A percentile compares a stretch with the other conserved stretches of the same genome.
These are phyloP conservation scores for Brasilioporus rufonigricans DNA, from an alignment of 768 basidiomycete genomes.

Conservation along the genomic window DNA sequence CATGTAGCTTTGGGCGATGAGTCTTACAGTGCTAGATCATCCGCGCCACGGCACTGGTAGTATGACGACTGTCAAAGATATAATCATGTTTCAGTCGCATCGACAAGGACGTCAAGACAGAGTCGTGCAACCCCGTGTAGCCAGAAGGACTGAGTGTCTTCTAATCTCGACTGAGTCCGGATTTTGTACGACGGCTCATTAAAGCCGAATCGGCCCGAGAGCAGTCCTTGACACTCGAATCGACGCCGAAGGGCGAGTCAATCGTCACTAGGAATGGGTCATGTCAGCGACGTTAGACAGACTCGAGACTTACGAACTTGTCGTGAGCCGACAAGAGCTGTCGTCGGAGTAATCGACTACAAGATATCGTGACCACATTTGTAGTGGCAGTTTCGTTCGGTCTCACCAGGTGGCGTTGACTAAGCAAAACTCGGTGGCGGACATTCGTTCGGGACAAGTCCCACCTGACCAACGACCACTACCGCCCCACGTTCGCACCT, in stretches of 20 bases:
- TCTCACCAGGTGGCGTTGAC: slow-evolving; percentile 8
- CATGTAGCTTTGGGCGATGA: too few relatives aligned
- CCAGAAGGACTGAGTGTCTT: too few relatives aligned
- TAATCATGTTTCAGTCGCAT: too few relatives aligned
- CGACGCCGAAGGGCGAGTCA: neutral
- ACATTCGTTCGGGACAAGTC: slow-evolving; percentile 2
- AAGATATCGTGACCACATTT: too few relatives aligned
- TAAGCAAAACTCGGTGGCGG: slow-evolving; percentile 23
- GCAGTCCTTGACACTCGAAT: neutral
- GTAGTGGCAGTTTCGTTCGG: neutral
- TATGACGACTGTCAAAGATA: too few relatives aligned
- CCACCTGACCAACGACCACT: slow-evolving; percentile 19
- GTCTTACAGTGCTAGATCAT: too few relatives aligned
- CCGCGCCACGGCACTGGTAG: too few relatives aligned
- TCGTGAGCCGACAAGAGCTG: neutral
- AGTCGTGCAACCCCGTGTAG: too few relatives aligned
- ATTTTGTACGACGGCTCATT: neutral
- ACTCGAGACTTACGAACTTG: neutral
- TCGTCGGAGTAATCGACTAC: too few relatives aligned
- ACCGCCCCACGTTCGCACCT: slow-evolving; percentile 9
- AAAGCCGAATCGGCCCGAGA: neutral
- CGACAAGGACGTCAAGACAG: too few relatives aligned
- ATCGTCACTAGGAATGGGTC: neutral
- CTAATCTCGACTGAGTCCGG: too few relatives aligned
- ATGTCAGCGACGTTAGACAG: neutral